Base-by-base conservation (phyloP, 2,329 filamentous ascomycete species). In the Ophiostoma ulmi region DNA sequence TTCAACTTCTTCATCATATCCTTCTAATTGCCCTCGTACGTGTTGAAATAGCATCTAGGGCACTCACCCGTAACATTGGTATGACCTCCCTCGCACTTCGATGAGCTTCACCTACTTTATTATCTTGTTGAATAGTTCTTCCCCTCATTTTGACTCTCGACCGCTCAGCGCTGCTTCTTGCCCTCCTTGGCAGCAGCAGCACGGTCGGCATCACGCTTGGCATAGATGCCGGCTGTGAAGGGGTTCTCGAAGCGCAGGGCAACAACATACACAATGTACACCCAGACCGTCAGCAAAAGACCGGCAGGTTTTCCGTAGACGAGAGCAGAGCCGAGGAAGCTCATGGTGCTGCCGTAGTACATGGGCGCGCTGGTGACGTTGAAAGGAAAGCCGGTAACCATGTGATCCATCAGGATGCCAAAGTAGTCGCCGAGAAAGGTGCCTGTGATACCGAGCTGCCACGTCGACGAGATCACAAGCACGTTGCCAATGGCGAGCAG, bases 361-460 rank as follows among this genome's bases (percentile, higher is more conserved):
- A 99, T 99, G 73, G 95, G 95, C 69, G 93, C 91, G 74, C 88
- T 87, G 70, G 90, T 94, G 73, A 98, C 86, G 80, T 91, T 98
- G 86, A 99, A 99, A 2, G 95, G 95, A 79, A 99, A 99, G 17
- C 92, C 91, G 14, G 93, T 97, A 69, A 99, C 94, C 77, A 94
- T 94, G 75, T 90, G 83, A 78, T 98, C 94, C 93, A 97, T 97
- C 75, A 99, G 85, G 79, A 98, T 97, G 75, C 95, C 95, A 79
- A 98, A 99, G 85, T 99, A 99, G 83, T 99, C 95, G 76, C 95
- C 95, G 48, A 99, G 85, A 79, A 97, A 99, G 52, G 95, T 99
- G 73, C 95, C 95, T 0, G 93, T 97, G 77, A 99, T 88, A 71
- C 95, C 95, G 58, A 99, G 88, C 44, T 90, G 91, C 88, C 89